Evolutionary conservation across 2,329 filamentous ascomycete species (phyloP).

Genomic region (Diaporthe velutina): DNA sequence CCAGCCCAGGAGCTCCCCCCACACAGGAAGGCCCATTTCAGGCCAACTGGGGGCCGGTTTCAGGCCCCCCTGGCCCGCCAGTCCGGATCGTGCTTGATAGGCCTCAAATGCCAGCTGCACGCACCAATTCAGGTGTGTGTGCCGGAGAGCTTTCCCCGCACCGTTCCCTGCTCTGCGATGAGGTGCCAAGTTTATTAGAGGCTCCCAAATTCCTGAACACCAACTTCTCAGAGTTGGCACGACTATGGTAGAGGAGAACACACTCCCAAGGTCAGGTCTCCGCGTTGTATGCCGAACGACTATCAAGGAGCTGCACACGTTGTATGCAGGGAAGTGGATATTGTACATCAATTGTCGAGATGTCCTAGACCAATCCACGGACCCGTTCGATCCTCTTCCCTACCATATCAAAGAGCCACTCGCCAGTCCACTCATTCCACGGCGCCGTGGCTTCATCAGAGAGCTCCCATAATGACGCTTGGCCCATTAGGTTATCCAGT

Average conservation of each 20-base stretch:
- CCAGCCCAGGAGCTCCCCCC: slow-evolving; percentile 11
- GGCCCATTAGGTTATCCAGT: neutral
- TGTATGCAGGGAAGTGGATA: neutral
- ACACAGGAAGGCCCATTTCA: neutral
- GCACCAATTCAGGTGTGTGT: neutral
- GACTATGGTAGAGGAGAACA: neutral
- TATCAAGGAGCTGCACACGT: neutral
- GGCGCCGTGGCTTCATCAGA: neutral
- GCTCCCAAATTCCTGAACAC: neutral
- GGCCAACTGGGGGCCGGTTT: slow-evolving; percentile 14
- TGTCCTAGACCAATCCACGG: neutral
- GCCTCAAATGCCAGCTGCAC: neutral
- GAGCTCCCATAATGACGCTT: neutral
- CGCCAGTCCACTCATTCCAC: neutral
- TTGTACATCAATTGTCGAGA: neutral
- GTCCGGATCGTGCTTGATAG: neutral
- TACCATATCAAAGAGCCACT: slow-evolving; percentile 1
- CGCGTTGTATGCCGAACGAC: neutral
- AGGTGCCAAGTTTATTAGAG: slow-evolving; percentile 2
- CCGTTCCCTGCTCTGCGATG: neutral
- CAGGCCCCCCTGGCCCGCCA: slow-evolving; percentile 20
- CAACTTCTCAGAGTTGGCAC: slow-evolving; percentile 1
- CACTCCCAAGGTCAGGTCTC: neutral
- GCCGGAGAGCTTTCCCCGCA: slow-evolving; percentile 14
- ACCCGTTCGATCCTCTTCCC: neutral